Conservation (phyloP, 345 rosid species). For the Citrus unshiu region DNA sequence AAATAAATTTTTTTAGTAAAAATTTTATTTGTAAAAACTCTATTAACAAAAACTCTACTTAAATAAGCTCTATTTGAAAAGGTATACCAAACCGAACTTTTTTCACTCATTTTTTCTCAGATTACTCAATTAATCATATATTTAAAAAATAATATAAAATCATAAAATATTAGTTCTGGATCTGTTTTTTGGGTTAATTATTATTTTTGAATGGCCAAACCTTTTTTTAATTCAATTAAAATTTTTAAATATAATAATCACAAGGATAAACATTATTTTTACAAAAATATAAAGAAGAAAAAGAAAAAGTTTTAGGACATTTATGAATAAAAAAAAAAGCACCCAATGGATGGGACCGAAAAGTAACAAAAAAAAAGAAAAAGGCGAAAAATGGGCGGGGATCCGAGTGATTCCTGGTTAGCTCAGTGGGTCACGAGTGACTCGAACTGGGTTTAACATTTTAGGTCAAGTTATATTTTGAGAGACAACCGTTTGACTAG, state of each 20-base stretch:
- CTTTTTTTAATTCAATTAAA: too few relatives aligned
- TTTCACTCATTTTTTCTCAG: too few relatives aligned
- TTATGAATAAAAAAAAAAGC: background rate
- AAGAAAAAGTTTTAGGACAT: background rate
- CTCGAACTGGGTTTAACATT: slow-evolving; percentile 22
- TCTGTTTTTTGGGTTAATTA: too few relatives aligned
- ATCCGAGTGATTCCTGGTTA: background rate
- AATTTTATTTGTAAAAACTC: too few relatives aligned
- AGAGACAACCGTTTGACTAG: slow-evolving; percentile 23
- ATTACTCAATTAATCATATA: too few relatives aligned
- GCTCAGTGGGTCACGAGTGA: slow-evolving; percentile 12
- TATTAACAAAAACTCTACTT: too few relatives aligned
- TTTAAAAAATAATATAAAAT: too few relatives aligned
- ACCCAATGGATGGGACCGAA: background rate
- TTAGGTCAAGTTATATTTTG: slow-evolving; percentile 24
- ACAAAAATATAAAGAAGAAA: background rate
- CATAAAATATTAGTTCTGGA: too few relatives aligned
- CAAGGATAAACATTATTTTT: background rate
- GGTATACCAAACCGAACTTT: rapidly evolving
- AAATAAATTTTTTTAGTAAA: too few relatives aligned
- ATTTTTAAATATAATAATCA: too few relatives aligned
- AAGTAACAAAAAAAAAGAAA: background rate
- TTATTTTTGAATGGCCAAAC: too few relatives aligned
- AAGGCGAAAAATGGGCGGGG: slow-evolving; percentile 8
- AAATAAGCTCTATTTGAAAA: too few relatives aligned